Conservation (phyloP, 2,329 filamentous ascomycete species). For the Neurospora sp. region DNA sequence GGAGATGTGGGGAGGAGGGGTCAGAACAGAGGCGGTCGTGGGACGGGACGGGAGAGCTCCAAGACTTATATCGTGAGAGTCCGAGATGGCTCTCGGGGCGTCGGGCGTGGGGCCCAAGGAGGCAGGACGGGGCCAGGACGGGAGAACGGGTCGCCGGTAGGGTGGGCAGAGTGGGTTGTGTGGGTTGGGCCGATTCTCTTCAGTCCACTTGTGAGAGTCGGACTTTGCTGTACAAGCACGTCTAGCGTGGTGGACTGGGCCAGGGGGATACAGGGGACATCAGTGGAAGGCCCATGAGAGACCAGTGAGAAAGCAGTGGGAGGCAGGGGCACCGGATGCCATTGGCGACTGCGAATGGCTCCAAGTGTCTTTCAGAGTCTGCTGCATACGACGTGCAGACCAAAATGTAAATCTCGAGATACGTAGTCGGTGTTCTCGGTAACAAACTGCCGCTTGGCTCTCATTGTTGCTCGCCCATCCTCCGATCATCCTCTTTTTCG, state of each 20-base stretch:
- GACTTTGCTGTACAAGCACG: constrained; percentile 1
- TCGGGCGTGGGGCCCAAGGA: not conserved
- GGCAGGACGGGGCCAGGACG: not conserved
- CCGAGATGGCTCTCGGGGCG: not conserved
- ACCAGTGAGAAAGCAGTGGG: constrained; percentile 7
- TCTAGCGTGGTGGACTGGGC: constrained; percentile 1
- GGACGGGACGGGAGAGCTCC: not conserved
- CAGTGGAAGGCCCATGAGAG: constrained; percentile 2
- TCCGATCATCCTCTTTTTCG: not conserved
- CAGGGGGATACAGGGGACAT: constrained; percentile 8
- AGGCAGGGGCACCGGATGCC: constrained; percentile 7
- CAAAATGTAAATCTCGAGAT: not conserved
- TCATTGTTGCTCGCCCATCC: not conserved
- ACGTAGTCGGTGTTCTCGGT: constrained; percentile 13
- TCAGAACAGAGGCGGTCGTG: constrained; percentile 5
- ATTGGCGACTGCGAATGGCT: constrained; percentile 11
- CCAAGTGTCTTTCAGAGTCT: constrained; percentile 10
- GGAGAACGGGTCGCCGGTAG: not conserved
- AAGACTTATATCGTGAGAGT: not conserved
- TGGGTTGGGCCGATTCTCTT: constrained; percentile 1
- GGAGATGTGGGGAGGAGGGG: constrained; percentile 4
- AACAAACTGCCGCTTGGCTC: constrained; percentile 14
- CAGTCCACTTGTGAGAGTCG: not conserved
- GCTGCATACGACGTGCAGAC: constrained; percentile 9
- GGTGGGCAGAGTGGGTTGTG: not conserved